These are phyloP conservation scores for Aspergillus carlsbadensis DNA, from an alignment of 495 filamentous ascomycete genomes.

Conservation along the genomic window DNA sequence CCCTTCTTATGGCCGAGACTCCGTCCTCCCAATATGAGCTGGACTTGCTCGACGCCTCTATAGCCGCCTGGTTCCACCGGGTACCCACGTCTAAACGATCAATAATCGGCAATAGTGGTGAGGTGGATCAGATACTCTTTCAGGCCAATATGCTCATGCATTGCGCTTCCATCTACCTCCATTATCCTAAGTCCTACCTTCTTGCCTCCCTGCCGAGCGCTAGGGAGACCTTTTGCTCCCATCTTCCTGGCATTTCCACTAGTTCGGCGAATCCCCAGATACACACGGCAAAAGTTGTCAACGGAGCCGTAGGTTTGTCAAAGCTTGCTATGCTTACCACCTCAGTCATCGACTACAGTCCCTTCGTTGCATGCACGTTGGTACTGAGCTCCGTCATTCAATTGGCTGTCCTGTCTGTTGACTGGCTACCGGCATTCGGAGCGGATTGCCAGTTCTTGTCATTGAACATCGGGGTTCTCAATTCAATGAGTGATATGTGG, in stretches of 20 bases:
- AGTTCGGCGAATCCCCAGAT: no score
- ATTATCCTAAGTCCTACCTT: constrained; percentile 6
- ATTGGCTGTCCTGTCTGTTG: neutral
- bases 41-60: constrained; percentile 4
- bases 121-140: constrained; percentile 3
- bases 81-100: neutral
- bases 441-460: neutral
- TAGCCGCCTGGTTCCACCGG: constrained; percentile 9
- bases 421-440: neutral
- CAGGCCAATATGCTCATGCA: constrained; percentile 11
- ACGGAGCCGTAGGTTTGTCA: neutral
- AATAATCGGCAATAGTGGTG: neutral
- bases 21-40: neutral
- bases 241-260: neutral
- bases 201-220: constrained; percentile 5
- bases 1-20: neutral
- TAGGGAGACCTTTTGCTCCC: constrained; percentile 3
- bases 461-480: constrained; percentile 4
- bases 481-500: constrained; percentile 4
- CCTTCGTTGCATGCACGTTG: constrained; percentile 6
- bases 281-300: neutral
- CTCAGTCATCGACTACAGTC: neutral
- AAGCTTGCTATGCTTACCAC: constrained; percentile 1
- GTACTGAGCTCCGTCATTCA: constrained; percentile 9
- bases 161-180: constrained; percentile 10